These are phyloP conservation scores for Boletus rubescentipes DNA, from an alignment of 768 basidiomycete species.

Conservation along the genomic window DNA sequence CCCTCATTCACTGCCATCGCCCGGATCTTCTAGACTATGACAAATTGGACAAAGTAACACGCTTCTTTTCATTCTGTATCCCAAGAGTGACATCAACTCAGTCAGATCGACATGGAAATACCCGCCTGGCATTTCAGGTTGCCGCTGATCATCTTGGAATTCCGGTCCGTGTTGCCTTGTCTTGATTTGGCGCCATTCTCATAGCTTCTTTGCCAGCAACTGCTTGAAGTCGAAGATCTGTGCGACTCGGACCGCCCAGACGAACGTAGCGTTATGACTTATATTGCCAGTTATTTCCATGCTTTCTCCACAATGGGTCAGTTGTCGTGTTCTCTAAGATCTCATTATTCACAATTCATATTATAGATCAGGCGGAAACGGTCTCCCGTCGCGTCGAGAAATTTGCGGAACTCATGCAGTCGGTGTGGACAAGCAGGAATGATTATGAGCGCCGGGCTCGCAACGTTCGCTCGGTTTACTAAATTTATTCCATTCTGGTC, in stretches of 20 bases:
- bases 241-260: conserved; percentile 88
- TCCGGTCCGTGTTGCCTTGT: conserved; percentile 56
- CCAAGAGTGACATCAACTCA: conserved; percentile 31
- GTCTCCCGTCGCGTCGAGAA: conserved; percentile 92
- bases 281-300: conserved; percentile 96
- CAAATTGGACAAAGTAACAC: conserved; percentile 73
- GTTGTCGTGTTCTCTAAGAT: conserved; percentile 19
- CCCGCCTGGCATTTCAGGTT: conserved; percentile 80
- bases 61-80: not conserved
- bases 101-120: conserved; percentile 80
- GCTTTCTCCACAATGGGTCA: conserved; percentile 96
- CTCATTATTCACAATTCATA: not conserved
- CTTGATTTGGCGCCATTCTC: conserved; percentile 1
- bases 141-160: conserved; percentile 89
- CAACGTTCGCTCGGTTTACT: conserved; percentile 44
- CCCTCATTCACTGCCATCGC: conserved; percentile 95
- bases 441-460: conserved; percentile 90
- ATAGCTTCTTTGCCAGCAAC: conserved; percentile 53
- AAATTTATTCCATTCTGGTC: not conserved
- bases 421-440: conserved; percentile 82
- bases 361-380: conserved; percentile 88
- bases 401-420: conserved; percentile 94
- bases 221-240: conserved; percentile 94
- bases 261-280: conserved; percentile 97
- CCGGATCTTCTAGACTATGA: conserved; percentile 94